A percentile compares a stretch with the other conserved stretches of the same genome.
These are phyloP conservation scores for Penicillium arizonense DNA, from an alignment of 495 filamentous ascomycete genomes.

Conservation along the genomic window DNA sequence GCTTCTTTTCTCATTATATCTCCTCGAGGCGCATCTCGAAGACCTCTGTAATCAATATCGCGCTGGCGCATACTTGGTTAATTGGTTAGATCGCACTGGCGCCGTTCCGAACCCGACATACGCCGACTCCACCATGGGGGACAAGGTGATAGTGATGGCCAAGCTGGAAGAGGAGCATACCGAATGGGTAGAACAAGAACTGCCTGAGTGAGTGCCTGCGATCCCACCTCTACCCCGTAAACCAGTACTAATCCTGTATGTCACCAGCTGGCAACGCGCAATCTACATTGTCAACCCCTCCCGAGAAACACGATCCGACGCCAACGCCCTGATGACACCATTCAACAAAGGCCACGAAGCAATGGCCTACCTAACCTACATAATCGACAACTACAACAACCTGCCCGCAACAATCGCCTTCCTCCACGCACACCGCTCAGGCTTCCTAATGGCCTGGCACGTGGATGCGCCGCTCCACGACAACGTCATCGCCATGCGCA, in stretches of 20 bases:
- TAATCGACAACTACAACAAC: slow-evolving; percentile 67
- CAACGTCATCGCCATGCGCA: slow-evolving; percentile 53
- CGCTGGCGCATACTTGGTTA: slow-evolving; percentile 41
- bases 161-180: slow-evolving; percentile 55
- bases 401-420: slow-evolving; percentile 68
- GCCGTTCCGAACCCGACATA: slow-evolving; percentile 4
- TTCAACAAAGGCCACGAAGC: slow-evolving; percentile 76
- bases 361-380: slow-evolving; percentile 71
- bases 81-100: slow-evolving; percentile 29
- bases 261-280: slow-evolving; percentile 52
- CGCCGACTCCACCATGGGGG: slow-evolving; percentile 16
- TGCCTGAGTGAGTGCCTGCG: slow-evolving; percentile 43
- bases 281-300: slow-evolving; percentile 66
- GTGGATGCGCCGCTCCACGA: slow-evolving; percentile 54
- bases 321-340: slow-evolving; percentile 30
- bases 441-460: slow-evolving; percentile 59
- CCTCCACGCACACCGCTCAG: slow-evolving; percentile 60
- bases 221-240: not conserved
- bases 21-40: slow-evolving; percentile 36
- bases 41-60: slow-evolving; percentile 46
- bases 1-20: slow-evolving; percentile 32
- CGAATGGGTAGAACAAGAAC: slow-evolving; percentile 57
- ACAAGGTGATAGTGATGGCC: slow-evolving; percentile 60
- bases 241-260: not conserved
- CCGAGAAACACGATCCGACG: slow-evolving; percentile 44